Evolutionary conservation across 768 basidiomycete species (phyloP).

Genomic region (Leccinum uliginosum): DNA sequence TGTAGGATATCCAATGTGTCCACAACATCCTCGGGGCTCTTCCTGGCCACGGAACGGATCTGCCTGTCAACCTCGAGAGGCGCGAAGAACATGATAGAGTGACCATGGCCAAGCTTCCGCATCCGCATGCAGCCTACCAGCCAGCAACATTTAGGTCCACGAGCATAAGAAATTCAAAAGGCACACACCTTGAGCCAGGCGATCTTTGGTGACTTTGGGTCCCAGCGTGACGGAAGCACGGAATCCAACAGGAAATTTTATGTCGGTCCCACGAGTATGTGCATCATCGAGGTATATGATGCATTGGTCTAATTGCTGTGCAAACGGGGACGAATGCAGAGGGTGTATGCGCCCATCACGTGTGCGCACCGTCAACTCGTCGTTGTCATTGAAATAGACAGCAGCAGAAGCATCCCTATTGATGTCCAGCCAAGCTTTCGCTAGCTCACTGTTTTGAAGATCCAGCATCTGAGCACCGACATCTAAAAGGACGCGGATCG

Average conservation of each 20-base stretch:
- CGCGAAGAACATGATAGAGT: slow-evolving; percentile 44
- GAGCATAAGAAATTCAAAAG: too few relatives aligned
- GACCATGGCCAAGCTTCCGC: slow-evolving; percentile 42
- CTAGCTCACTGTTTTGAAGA: slow-evolving; percentile 38
- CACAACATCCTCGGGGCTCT: neutral
- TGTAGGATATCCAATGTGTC: slow-evolving; percentile 36
- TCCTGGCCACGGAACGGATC: slow-evolving; percentile 29
- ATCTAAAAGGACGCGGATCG: slow-evolving; percentile 44
- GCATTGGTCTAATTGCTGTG: slow-evolving; percentile 36
- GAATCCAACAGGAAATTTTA: slow-evolving; percentile 41
- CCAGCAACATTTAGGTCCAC: neutral
- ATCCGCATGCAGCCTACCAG: slow-evolving; percentile 45
- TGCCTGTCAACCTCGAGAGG: slow-evolving; percentile 35
- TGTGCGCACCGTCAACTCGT: neutral
- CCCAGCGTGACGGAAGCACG: slow-evolving; percentile 31
- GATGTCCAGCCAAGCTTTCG: slow-evolving; percentile 15
- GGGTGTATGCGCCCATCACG: neutral
- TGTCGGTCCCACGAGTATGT: slow-evolving; percentile 45
- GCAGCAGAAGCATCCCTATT: slow-evolving; percentile 33
- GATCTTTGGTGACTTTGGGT: slow-evolving; percentile 48
- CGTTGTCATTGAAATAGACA: slow-evolving; percentile 35
- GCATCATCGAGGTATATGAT: slow-evolving; percentile 52
- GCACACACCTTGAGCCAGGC: slow-evolving; percentile 38
- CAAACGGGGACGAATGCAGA: neutral
- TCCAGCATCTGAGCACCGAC: slow-evolving; percentile 56